Evolutionary conservation across 345 rosid species (phyloP).

Genomic region (Alliaria petiolata): DNA sequence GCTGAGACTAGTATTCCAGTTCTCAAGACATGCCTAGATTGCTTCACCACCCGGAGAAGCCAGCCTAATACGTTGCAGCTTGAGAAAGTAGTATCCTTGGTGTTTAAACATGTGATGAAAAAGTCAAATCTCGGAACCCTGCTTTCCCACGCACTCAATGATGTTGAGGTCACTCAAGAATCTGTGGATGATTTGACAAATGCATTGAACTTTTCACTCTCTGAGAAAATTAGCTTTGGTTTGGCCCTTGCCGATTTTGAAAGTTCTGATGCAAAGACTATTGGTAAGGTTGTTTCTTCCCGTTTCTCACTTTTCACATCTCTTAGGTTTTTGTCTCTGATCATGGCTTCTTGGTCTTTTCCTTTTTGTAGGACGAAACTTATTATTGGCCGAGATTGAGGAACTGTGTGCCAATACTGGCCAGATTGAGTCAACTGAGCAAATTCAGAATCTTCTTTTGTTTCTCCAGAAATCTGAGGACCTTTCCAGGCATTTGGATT

Average conservation of each 20-base stretch:
- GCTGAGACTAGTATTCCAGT: slow-evolving; percentile 52
- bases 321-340: background rate
- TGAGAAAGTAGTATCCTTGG: slow-evolving; percentile 44
- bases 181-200: slow-evolving; percentile 46
- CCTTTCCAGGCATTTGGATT: slow-evolving; percentile 68
- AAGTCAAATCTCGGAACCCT: slow-evolving; percentile 59
- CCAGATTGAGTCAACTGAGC: slow-evolving; percentile 52
- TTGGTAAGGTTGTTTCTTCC: slow-evolving; percentile 38
- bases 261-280: slow-evolving; percentile 39
- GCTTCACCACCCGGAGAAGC: slow-evolving; percentile 40
- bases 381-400: slow-evolving; percentile 63
- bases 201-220: slow-evolving; percentile 45
- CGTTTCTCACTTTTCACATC: background rate
- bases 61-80: slow-evolving; percentile 39
- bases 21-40: slow-evolving; percentile 61
- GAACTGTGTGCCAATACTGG: slow-evolving; percentile 47
- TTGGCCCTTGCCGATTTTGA: slow-evolving; percentile 72
- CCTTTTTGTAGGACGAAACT: slow-evolving; percentile 57
- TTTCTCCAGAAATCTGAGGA: slow-evolving; percentile 74
- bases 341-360: background rate
- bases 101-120: slow-evolving; percentile 51
- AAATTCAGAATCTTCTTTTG: slow-evolving; percentile 63
- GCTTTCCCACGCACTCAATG: slow-evolving; percentile 53
- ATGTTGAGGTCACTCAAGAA: slow-evolving; percentile 42
- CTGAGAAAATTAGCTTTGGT: slow-evolving; percentile 67